Percentiles rank a stretch among this genome's conserved stretches.
Conservation (phyloP, 108 stramenopile species). For the Chaetoceros muelleri region DNA sequence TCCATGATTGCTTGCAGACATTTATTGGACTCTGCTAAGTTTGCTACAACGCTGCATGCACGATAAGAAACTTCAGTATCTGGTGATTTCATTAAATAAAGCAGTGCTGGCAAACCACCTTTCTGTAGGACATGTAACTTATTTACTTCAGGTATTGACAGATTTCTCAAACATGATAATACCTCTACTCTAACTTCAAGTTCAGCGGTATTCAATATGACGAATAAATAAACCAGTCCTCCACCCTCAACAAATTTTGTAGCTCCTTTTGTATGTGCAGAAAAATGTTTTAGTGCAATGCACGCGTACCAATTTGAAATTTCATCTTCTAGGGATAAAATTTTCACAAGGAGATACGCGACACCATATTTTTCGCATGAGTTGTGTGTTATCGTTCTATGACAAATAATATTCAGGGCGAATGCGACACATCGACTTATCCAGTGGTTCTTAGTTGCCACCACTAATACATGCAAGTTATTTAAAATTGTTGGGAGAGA, state of each 20-base stretch:
- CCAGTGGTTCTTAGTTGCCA: background rate
- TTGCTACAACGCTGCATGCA: constrained; percentile 64
- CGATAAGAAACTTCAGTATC: constrained; percentile 65
- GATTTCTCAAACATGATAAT: constrained; percentile 58
- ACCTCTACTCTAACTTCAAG: constrained; percentile 42
- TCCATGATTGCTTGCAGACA: constrained; percentile 53
- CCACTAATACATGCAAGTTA: too few relatives aligned
- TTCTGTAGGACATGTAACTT: constrained; percentile 68
- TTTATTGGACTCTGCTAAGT: constrained; percentile 51
- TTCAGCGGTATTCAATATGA: background rate
- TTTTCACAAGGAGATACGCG: background rate
- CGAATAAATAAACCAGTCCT: background rate
- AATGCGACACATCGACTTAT: background rate
- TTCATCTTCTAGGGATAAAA: background rate
- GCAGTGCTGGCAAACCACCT: constrained; percentile 58
- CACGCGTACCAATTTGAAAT: background rate
- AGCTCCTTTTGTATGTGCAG: background rate
- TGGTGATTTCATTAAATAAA: constrained; percentile 30
- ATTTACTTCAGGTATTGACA: constrained; percentile 66
- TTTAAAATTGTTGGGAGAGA: too few relatives aligned
- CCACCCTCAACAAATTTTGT: background rate
- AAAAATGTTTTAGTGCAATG: background rate
- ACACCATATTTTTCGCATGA: background rate
- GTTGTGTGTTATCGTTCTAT: background rate
- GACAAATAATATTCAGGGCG: background rate